Conservation (phyloP, 1,284 basidiomycete species). For the Lentinula novae-zelandiae region DNA sequence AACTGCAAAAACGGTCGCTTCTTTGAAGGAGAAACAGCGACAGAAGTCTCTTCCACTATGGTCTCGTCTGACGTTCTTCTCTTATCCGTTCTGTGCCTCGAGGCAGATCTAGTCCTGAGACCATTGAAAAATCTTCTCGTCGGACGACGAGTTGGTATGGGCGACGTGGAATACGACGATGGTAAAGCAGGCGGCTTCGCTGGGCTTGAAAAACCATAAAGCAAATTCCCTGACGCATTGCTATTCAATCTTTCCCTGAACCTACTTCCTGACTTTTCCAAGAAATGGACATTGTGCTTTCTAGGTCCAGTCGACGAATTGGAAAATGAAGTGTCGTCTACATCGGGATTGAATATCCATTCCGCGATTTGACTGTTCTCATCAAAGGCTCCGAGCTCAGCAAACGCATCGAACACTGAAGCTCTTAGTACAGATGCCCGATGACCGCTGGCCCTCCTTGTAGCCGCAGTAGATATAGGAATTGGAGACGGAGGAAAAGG, state of each 20-base stretch:
- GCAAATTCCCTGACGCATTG: slow-evolving; percentile 1
- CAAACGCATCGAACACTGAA: slow-evolving; percentile 21
- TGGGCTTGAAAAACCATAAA: background rate
- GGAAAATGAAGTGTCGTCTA: slow-evolving; percentile 7
- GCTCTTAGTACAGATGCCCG: slow-evolving; percentile 14
- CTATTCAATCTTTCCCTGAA: slow-evolving; percentile 15
- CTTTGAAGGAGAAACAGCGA: background rate
- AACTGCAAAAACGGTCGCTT: slow-evolving; percentile 5
- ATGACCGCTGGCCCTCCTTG: background rate
- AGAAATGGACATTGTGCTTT: slow-evolving; percentile 2
- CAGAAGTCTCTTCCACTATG: background rate
- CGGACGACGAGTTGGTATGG: background rate
- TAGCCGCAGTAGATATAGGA: background rate
- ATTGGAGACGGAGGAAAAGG: background rate
- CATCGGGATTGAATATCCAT: slow-evolving; percentile 20
- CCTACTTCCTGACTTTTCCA: slow-evolving; percentile 13
- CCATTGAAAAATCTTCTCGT: slow-evolving; percentile 3
- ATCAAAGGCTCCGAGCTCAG: slow-evolving; percentile 21
- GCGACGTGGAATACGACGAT: background rate
- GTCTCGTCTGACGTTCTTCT: background rate
- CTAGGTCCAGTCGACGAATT: slow-evolving; percentile 12
- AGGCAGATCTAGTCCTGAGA: slow-evolving; percentile 1
- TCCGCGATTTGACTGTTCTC: slow-evolving; percentile 21
- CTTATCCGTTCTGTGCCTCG: background rate
- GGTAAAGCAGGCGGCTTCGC: background rate